A percentile compares a stretch with the other conserved stretches of the same genome.
Conservation (phyloP, 2,329 filamentous ascomycete genomes). For the Alternaria postmessia region DNA sequence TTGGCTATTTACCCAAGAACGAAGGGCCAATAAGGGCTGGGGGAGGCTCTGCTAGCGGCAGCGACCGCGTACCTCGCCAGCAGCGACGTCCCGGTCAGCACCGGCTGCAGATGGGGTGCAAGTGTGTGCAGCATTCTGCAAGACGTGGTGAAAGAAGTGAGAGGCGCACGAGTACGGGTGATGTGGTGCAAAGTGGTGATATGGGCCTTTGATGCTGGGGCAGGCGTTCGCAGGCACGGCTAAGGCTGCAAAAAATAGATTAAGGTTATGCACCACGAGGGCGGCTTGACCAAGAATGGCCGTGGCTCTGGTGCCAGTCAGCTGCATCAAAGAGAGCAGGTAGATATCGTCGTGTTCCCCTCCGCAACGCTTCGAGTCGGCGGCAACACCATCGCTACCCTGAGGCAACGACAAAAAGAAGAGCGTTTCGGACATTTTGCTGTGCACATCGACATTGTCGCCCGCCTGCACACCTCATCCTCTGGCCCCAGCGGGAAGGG, state of each 20-base stretch:
- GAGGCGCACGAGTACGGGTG: not conserved
- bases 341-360: not conserved
- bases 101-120: conserved; percentile 10
- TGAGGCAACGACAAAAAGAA: conserved; percentile 1
- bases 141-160: not conserved
- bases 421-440: conserved; percentile 18
- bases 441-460: conserved; percentile 10
- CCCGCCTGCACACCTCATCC: conserved; percentile 23
- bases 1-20: conserved; percentile 15
- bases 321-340: conserved; percentile 9
- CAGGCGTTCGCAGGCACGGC: conserved; percentile 14
- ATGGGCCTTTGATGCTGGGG: conserved; percentile 3
- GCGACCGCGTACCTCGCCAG: conserved; percentile 3
- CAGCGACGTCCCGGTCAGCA: conserved; percentile 4
- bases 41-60: conserved; percentile 8
- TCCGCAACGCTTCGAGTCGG: conserved; percentile 4
- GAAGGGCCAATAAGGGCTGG: conserved; percentile 12
- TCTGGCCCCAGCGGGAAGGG: conserved; percentile 24
- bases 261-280: conserved; percentile 17
- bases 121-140: conserved; percentile 2
- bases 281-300: conserved; percentile 22
- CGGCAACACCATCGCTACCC: conserved; percentile 13
- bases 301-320: conserved; percentile 11
- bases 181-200: not conserved
- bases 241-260: conserved; percentile 30